Conservation (phyloP, 148 eudicot species). For the Amaranthus palmeri region DNA sequence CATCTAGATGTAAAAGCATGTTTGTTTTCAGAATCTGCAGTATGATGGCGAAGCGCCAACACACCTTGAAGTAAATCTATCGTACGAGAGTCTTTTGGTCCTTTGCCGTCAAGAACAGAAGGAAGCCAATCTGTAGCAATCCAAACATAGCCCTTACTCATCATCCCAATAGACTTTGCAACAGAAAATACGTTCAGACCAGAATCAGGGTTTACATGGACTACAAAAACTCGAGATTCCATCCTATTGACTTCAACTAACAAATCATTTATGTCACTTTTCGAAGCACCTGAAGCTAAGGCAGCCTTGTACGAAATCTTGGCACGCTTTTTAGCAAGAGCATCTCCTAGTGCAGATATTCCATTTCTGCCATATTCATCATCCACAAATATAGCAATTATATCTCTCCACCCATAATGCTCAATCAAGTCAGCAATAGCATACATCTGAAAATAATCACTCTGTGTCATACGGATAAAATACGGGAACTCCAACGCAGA, state of each 20-base stretch:
- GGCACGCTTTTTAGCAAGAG: constrained; percentile 53
- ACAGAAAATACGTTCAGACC: constrained; percentile 54
- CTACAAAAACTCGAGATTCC: constrained; percentile 76
- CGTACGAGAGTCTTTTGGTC: constrained; percentile 26
- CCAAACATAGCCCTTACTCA: constrained; percentile 77
- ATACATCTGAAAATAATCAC: constrained; percentile 66
- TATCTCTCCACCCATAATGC: constrained; percentile 60
- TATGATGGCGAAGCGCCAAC: constrained; percentile 66
- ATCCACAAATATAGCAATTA: constrained; percentile 60
- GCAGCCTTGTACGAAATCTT: constrained; percentile 80
- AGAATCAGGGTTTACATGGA: constrained; percentile 87
- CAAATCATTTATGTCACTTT: constrained; percentile 40
- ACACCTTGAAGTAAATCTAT: constrained; percentile 67
- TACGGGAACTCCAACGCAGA: constrained; percentile 61
- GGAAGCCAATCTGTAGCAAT: constrained; percentile 93
- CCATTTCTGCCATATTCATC: constrained; percentile 82
- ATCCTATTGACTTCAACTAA: constrained; percentile 56
- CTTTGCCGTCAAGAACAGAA: constrained; percentile 51
- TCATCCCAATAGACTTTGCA: constrained; percentile 72
- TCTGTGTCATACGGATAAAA: constrained; percentile 57
- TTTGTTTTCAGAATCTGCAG: constrained; percentile 54
- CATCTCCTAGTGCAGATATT: constrained; percentile 50
- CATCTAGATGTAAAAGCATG: constrained; percentile 40
- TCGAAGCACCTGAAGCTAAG: constrained; percentile 51
- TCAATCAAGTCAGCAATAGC: constrained; percentile 59